These are phyloP conservation scores for Phaffia rhodozyma DNA, from an alignment of 1,284 basidiomycete genomes.

Conservation along the genomic window DNA sequence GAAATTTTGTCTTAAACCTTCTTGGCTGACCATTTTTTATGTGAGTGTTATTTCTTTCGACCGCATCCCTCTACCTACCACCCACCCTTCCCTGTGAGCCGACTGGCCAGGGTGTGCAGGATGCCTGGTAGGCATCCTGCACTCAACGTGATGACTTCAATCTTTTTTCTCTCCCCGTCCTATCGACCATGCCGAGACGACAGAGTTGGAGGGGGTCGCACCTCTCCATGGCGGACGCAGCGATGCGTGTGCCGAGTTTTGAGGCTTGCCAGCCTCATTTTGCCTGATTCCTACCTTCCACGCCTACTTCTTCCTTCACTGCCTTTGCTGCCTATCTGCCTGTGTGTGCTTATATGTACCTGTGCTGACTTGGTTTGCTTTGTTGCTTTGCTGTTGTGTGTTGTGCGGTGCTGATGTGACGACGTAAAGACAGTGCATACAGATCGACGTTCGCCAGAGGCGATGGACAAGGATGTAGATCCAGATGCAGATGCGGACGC, in stretches of 20 bases:
- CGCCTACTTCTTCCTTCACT: not conserved
- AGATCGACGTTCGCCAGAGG: too few relatives aligned
- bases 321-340: not conserved
- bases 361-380: not conserved
- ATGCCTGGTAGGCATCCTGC: not conserved
- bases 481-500: too few relatives aligned
- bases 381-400: not conserved
- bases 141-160: constrained; percentile 20
- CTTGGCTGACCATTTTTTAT: too few relatives aligned
- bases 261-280: constrained; percentile 21
- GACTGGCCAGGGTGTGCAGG: too few relatives aligned
- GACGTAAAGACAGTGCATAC: too few relatives aligned
- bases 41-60: not conserved
- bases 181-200: constrained; percentile 21
- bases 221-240: constrained; percentile 12
- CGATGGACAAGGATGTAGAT: too few relatives aligned
- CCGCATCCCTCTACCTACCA: not conserved
- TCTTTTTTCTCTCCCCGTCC: constrained; percentile 20
- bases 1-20: too few relatives aligned
- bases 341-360: not conserved
- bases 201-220: constrained; percentile 19
- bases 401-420: too few relatives aligned
- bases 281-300: constrained; percentile 15
- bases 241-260: constrained; percentile 3
- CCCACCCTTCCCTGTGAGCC: too few relatives aligned